Base-by-base conservation (phyloP, 2,329 filamentous ascomycete genomes). In the Trichoderma atrobrunneum region DNA sequence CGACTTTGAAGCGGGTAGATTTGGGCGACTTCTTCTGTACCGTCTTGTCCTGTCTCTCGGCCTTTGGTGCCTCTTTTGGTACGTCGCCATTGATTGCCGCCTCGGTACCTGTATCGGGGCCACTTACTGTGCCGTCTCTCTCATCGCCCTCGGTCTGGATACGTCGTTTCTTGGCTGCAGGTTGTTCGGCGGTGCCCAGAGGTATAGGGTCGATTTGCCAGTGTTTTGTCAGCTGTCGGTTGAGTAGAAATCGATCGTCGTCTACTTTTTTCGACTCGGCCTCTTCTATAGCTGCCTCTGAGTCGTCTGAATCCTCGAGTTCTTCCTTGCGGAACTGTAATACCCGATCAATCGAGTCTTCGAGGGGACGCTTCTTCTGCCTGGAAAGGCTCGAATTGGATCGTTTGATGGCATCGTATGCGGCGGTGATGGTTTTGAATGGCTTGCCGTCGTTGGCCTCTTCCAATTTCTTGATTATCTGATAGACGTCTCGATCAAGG, bases 381-480 rank as follows among this genome's bases (percentile, higher is more conserved):
- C 96, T 87, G 74, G 93, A 93, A 26, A 98, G 82, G 76, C 92
- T 94, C 0, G 94, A 97, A 80, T 98, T 98, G 16, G 94, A 97
- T 65, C 86, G 84, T 76, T 94, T 93, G 74, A 98, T 94, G 72
- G 88, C 89, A 51, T 94, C 91, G 79, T 96, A 97, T 1, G 97
- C 87, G 2, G 84, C 82, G 3, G 86, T 81, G 4, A 91, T 84
- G 1, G 88, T 90, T 34, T 79, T 80, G 76, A 82, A 81, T 10
- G 77, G 78, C 34, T 84, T 84, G 62, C 86, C 86, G 62, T 86
- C 83, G 65, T 88, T 87, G 66, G 91, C 88, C 73, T 93, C 91
- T 70, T 93, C 87, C 68, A 95, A 85, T 80, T 94, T 96, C 75
- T 89, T 89, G 48, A 97, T 88, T 48, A 96, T 88, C 78, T 93